Conservation (phyloP, 345 rosid species). For the Mallotus nudiflorus region DNA sequence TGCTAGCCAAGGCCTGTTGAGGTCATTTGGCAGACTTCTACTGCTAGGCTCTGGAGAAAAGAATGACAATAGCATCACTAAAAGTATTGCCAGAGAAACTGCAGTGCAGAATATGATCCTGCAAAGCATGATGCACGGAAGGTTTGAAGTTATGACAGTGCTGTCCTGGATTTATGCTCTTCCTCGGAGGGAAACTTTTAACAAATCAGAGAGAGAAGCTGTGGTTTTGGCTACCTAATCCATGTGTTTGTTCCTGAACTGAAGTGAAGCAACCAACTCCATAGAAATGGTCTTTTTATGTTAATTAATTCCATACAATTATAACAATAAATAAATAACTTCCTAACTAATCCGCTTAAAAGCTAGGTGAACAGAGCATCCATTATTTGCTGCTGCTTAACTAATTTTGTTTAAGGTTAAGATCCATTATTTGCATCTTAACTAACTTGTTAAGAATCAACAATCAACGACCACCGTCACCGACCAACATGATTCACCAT, state of each 20-base stretch:
- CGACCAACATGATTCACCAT: no score
- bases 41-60: constrained; percentile 53
- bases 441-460: no score
- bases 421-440: no score
- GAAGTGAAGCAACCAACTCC: no score
- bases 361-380: no score
- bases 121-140: constrained; percentile 45
- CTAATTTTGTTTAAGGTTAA: no score
- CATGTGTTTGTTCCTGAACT: neutral
- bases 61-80: constrained; percentile 58
- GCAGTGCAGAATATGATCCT: constrained; percentile 59
- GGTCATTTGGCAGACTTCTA: constrained; percentile 19
- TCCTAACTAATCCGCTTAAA: no score
- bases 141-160: neutral
- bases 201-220: neutral
- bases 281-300: no score
- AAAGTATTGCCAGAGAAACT: constrained; percentile 44
- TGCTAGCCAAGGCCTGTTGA: constrained; percentile 47
- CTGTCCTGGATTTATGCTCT: neutral
- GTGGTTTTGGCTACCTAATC: constrained; percentile 36
- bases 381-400: no score
- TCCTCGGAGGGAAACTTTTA: neutral
- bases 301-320: no score
- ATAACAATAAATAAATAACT: no score
- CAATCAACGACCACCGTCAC: no score